These are phyloP conservation scores for Coriolopsis trogii DNA, from an alignment of 1,284 basidiomycete species.

Conservation along the genomic window DNA sequence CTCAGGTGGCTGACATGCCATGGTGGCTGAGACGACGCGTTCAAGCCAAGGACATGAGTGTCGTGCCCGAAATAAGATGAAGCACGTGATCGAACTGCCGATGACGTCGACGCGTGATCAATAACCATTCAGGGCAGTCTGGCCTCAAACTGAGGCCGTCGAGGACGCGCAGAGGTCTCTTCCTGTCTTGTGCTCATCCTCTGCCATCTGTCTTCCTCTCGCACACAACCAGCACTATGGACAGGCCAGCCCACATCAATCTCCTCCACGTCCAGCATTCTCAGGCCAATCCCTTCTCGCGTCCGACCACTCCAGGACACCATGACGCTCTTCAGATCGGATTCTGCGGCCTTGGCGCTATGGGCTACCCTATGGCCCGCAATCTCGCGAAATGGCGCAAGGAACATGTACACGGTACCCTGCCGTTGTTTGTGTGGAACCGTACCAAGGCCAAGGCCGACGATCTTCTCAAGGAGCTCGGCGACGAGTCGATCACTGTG, in stretches of 20 bases:
- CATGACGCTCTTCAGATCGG: conserved; percentile 48
- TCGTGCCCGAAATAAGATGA: too few relatives aligned
- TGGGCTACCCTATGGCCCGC: conserved; percentile 75
- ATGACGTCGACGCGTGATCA: conserved; percentile 16
- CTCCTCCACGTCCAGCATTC: conserved; percentile 20
- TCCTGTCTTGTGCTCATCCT: background rate
- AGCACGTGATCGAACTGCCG: too few relatives aligned
- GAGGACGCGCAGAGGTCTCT: too few relatives aligned
- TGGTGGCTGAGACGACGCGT: too few relatives aligned
- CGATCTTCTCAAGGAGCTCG: conserved; percentile 56
- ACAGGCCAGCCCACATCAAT: conserved; percentile 11
- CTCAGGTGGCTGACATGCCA: too few relatives aligned
- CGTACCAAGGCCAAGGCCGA: conserved; percentile 63
- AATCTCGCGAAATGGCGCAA: conserved; percentile 66
- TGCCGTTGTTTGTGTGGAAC: conserved; percentile 70
- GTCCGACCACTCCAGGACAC: conserved; percentile 50
- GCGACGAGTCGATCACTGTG: conserved; percentile 51
- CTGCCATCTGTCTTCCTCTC: background rate
- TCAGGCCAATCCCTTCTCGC: conserved; percentile 54
- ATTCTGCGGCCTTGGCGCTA: conserved; percentile 68
- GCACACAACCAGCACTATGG: background rate
- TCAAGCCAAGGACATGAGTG: too few relatives aligned
- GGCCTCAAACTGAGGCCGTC: conserved; percentile 5
- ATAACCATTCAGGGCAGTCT: conserved; percentile 7
- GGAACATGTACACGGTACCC: conserved; percentile 36